A percentile compares a stretch with the other conserved stretches of the same genome.
Conservation (phyloP, 164 flowering plant genomes). For the Macadamia integrifolia region DNA sequence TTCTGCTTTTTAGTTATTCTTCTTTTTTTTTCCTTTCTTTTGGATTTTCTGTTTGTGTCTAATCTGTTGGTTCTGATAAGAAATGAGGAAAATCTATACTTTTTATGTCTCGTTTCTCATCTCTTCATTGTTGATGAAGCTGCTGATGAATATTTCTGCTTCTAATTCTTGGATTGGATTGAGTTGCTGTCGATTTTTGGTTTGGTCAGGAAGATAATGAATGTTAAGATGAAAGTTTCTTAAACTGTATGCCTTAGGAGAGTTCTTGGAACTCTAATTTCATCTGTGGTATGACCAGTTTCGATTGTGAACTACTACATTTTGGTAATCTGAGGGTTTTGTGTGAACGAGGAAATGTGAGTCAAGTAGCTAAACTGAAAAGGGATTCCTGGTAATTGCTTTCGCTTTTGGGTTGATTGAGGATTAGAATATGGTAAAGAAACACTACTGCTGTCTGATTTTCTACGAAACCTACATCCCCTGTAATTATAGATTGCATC, state of each 20-base stretch:
- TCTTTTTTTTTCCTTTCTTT: not conserved
- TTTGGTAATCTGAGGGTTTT: not conserved
- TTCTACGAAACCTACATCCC: not conserved
- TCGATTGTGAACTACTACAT: not conserved
- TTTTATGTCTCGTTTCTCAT: not conserved
- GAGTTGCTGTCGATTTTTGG: not conserved
- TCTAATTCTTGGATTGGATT: not conserved
- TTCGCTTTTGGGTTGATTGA: not conserved
- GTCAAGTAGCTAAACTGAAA: not conserved
- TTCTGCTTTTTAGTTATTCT: not conserved
- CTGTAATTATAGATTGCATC: not conserved
- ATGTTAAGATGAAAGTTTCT: not conserved
- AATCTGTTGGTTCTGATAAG: not conserved
- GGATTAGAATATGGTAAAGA: not conserved
- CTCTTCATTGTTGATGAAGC: not conserved
- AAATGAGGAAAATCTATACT: not conserved
- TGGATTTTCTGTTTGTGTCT: not conserved
- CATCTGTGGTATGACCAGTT: not conserved
- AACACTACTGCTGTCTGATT: not conserved
- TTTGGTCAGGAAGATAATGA: not conserved
- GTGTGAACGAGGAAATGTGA: not conserved
- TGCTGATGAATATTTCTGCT: not conserved
- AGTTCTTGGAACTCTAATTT: not conserved
- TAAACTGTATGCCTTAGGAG: not conserved
- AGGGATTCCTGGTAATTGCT: not conserved